Percentiles rank a stretch among this genome's conserved stretches.
Conservation (phyloP, 805 yeast genomes). For the Wickerhamiella domercqiae region DNA sequence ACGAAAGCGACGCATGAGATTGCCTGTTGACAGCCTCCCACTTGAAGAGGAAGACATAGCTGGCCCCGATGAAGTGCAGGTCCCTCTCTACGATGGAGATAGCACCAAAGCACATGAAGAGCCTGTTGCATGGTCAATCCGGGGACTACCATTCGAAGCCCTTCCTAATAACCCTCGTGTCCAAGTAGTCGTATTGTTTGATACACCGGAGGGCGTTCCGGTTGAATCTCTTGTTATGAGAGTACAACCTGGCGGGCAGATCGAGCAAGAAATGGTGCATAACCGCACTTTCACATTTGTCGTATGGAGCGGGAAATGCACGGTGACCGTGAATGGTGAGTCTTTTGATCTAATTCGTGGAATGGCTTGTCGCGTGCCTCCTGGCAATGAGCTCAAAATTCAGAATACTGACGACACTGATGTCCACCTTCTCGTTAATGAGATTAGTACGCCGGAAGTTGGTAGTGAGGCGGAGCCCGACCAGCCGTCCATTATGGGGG, state of each 20-base stretch:
- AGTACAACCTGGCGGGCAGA: constrained; percentile 10
- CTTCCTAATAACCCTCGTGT: constrained; percentile 4
- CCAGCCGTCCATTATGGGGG: background rate
- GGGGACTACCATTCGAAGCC: constrained; percentile 6
- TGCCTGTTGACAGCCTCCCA: constrained; percentile 1
- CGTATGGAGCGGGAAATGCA: constrained; percentile 13
- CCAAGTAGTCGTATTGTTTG: constrained; percentile 6
- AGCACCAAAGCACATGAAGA: constrained; percentile 5
- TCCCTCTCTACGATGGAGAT: constrained; percentile 8
- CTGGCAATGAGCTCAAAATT: constrained; percentile 13
- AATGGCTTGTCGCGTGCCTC: constrained; percentile 14
- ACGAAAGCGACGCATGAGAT: constrained; percentile 7
- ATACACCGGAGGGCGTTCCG: constrained; percentile 3
- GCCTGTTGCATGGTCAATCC: constrained; percentile 13
- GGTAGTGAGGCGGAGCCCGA: background rate
- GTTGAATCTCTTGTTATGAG: constrained; percentile 8
- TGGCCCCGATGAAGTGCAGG: constrained; percentile 4
- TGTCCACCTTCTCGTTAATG: constrained; percentile 3
- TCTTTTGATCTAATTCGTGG: constrained; percentile 12
- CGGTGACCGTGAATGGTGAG: constrained; percentile 8
- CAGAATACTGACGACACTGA: constrained; percentile 6
- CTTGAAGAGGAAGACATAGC: constrained; percentile 5
- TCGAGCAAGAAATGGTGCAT: constrained; percentile 8
- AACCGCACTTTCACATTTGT: constrained; percentile 12
- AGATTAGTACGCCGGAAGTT: background rate